Evolutionary conservation across 805 yeast genomes (phyloP).

Genomic region (Kuraishia piskuri): DNA sequence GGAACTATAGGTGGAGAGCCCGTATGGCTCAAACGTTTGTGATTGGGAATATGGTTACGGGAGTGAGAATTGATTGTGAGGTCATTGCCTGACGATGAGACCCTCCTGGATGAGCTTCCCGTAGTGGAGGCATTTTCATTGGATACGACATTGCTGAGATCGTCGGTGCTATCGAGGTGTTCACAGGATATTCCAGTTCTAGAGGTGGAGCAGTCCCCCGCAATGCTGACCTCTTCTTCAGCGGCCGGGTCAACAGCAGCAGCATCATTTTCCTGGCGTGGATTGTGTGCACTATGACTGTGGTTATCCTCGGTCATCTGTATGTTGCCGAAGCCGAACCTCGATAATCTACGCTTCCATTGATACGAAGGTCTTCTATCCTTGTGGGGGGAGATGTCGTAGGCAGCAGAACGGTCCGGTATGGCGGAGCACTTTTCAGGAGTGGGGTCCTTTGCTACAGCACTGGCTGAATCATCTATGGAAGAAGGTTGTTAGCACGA

Average conservation of each 20-base stretch:
- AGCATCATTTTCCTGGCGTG: not conserved
- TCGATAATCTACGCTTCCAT: not conserved
- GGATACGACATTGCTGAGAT: not conserved
- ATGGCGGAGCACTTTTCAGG: not conserved
- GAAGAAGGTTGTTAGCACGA: not conserved
- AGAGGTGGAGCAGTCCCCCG: not conserved
- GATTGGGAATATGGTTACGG: not conserved
- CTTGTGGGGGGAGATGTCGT: not conserved
- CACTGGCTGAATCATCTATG: not conserved
- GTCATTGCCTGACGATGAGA: not conserved
- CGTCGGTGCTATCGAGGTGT: not conserved
- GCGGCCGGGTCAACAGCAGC: not conserved
- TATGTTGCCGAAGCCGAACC: not conserved
- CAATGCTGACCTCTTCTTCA: not conserved
- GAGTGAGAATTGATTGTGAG: not conserved
- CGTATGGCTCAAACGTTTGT: not conserved
- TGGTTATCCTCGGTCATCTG: not conserved
- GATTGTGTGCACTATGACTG: not conserved
- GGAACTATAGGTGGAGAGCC: not conserved
- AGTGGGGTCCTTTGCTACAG: not conserved
- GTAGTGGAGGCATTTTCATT: not conserved
- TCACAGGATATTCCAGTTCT: not conserved
- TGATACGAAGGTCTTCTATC: not conserved
- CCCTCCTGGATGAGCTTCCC: not conserved
- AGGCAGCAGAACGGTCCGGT: not conserved